Conservation (phyloP, 2,329 filamentous ascomycete species). For the Alternaria atra region DNA sequence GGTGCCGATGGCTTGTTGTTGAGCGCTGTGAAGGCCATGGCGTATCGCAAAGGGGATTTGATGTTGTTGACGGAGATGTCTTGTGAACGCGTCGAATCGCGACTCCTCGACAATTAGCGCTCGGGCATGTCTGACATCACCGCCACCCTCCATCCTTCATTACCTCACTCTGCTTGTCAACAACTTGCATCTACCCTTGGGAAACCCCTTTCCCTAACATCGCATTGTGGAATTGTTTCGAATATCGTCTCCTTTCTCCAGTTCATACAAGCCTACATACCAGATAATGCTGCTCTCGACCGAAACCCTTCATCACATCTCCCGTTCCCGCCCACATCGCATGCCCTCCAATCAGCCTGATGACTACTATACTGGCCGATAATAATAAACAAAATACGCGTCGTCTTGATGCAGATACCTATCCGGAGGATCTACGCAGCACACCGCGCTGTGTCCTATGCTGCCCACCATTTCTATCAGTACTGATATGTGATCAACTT, state of each 20-base stretch:
- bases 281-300: background rate
- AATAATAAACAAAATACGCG: background rate
- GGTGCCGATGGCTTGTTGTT: constrained; percentile 25
- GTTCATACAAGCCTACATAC: background rate
- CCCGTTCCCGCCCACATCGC: background rate
- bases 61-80: constrained; percentile 15
- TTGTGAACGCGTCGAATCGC: constrained; percentile 22
- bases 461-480: background rate
- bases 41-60: constrained; percentile 8
- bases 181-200: background rate
- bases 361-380: background rate
- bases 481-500: background rate
- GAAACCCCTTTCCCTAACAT: no score
- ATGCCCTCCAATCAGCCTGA: background rate
- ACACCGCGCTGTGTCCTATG: background rate
- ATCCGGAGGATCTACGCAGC: background rate
- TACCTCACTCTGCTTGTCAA: background rate
- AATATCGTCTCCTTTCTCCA: no score
- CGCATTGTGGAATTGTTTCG: background rate
- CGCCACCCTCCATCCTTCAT: background rate
- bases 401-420: background rate
- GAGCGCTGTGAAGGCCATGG: constrained; percentile 37
- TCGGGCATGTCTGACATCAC: constrained; percentile 19
- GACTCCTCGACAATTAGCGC: constrained; percentile 23
- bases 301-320: background rate